Evolutionary conservation across 2,329 filamentous ascomycete genomes (phyloP).

Genomic region (Stemphylium lycopersici): DNA sequence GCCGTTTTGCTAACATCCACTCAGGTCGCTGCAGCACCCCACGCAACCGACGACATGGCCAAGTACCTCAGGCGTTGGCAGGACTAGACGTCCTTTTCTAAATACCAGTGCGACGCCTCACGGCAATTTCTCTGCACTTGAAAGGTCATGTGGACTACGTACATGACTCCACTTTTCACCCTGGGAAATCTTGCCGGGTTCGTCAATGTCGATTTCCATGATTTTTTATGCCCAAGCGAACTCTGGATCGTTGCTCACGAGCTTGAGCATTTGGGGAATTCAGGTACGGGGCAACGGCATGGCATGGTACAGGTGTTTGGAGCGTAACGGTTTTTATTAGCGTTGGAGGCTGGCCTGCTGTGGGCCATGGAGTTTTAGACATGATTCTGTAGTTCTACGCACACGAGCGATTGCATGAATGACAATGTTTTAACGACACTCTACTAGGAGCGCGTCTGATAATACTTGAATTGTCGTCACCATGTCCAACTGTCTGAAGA

Average conservation of each 20-base stretch:
- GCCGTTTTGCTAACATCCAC: constrained; percentile 20
- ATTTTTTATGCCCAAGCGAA: background rate
- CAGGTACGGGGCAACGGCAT: constrained; percentile 1
- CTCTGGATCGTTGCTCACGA: background rate
- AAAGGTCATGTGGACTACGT: too few species aligned
- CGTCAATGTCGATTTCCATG: background rate
- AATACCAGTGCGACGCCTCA: background rate
- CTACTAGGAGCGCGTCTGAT: background rate
- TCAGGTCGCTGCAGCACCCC: constrained; percentile 61
- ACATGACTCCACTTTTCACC: background rate
- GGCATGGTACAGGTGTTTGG: constrained; percentile 13
- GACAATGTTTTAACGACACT: background rate
- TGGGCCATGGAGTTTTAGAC: constrained; percentile 4
- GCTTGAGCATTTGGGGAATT: background rate
- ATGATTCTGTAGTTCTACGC: constrained; percentile 14
- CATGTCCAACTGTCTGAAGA: background rate
- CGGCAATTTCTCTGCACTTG: background rate
- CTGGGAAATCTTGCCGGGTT: background rate
- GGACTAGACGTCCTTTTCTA: constrained; percentile 51
- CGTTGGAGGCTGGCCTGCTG: background rate
- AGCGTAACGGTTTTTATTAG: constrained; percentile 6
- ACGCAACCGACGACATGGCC: constrained; percentile 61
- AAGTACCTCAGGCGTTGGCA: constrained; percentile 65
- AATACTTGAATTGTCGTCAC: background rate
- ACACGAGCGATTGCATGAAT: constrained; percentile 1